A percentile compares a stretch with the other conserved stretches of the same genome.
Evolutionary conservation across 805 yeast species (phyloP).

Genomic region (Yamadazyma phyllophila): DNA sequence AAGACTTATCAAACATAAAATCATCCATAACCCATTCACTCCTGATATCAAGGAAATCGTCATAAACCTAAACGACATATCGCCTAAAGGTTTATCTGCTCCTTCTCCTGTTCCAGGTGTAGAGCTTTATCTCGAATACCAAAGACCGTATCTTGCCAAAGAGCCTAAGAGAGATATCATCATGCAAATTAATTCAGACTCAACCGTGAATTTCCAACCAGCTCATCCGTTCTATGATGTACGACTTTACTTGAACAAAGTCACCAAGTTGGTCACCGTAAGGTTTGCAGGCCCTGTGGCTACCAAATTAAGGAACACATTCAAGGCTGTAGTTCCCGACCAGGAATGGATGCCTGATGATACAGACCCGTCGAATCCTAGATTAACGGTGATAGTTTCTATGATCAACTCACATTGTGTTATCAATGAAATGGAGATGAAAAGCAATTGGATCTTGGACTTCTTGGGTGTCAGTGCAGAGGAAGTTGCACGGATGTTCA

Average conservation of each 20-base stretch:
- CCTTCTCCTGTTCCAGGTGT: conserved; percentile 21
- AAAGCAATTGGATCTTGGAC: conserved; percentile 31
- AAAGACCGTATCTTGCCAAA: conserved; percentile 30
- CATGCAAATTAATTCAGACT: conserved; percentile 23
- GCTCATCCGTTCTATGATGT: conserved; percentile 21
- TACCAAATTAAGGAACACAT: conserved; percentile 21
- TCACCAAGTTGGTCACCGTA: conserved; percentile 22
- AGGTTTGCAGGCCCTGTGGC: conserved; percentile 26
- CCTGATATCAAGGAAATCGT: conserved; percentile 51
- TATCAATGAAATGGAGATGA: conserved; percentile 36
- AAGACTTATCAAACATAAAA: conserved; percentile 51
- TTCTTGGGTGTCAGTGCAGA: conserved; percentile 14
- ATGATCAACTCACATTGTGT: conserved; percentile 26
- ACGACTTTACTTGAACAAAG: conserved; percentile 31
- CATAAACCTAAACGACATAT: conserved; percentile 43
- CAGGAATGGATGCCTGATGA: conserved; percentile 16
- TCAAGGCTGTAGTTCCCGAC: conserved; percentile 17
- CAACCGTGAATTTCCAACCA: not conserved
- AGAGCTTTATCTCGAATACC: conserved; percentile 35
- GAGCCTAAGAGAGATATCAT: conserved; percentile 33
- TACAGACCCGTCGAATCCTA: conserved; percentile 10
- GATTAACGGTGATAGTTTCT: conserved; percentile 22
- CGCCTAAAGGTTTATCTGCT: conserved; percentile 8
- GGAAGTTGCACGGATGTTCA: conserved; percentile 1
- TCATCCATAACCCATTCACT: conserved; percentile 50